Conservation (phyloP, 2,329 filamentous ascomycete genomes). For the Exophiala sp. region DNA sequence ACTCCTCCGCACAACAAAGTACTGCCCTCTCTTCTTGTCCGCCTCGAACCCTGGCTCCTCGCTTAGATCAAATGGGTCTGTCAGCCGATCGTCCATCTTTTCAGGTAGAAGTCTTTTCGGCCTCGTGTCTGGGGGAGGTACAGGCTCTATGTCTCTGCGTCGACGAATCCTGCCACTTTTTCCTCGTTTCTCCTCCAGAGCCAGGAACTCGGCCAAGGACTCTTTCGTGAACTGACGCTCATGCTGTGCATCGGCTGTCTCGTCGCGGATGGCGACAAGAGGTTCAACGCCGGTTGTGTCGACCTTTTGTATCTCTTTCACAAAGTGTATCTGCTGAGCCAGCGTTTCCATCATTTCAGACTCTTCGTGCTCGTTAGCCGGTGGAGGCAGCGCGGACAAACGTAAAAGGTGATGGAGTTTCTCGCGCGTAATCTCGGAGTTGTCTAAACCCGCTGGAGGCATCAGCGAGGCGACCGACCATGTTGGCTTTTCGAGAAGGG, state of each 20-base stretch:
- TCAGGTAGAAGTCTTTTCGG: constrained; percentile 20
- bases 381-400: constrained; percentile 79
- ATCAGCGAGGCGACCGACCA: constrained; percentile 83
- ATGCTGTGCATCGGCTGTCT: constrained; percentile 39
- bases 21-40: constrained; percentile 3
- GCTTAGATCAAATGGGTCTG: constrained; percentile 68
- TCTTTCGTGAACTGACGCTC: constrained; percentile 40
- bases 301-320: constrained; percentile 77
- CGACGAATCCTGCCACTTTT: constrained; percentile 48
- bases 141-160: constrained; percentile 33
- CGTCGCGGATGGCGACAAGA: constrained; percentile 75
- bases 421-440: constrained; percentile 56
- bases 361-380: constrained; percentile 58
- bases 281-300: constrained; percentile 71
- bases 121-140: background rate
- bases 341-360: constrained; percentile 69
- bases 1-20: constrained; percentile 2
- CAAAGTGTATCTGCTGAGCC: constrained; percentile 81
- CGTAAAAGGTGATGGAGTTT: constrained; percentile 81
- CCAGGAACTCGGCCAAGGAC: constrained; percentile 36
- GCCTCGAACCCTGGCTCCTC: constrained; percentile 38
- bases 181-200: constrained; percentile 41
- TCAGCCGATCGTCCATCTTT: constrained; percentile 30
- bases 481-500: constrained; percentile 64
- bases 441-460: constrained; percentile 36